Evolutionary conservation across 495 filamentous ascomycete species (phyloP), one percentile per base, ranked within the genome.

Genomic region (Lasiosphaeria ovina): DNA sequence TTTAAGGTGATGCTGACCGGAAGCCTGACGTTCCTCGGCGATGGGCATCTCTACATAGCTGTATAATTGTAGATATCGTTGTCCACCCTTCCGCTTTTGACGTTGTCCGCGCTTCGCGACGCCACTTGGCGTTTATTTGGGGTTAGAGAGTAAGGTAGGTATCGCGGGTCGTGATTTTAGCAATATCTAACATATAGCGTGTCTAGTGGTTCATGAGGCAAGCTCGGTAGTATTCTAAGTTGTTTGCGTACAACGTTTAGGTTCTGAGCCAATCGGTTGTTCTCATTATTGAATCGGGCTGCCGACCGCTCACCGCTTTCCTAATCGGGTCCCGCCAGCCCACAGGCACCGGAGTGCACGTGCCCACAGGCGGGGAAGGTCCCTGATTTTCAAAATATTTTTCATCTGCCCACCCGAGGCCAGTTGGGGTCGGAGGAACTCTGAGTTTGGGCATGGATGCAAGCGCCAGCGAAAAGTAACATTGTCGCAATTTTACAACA

Each of bases 321-420:
- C 60, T 31, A 31, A 31, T 58, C 24, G 4, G 50, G 40, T 17
- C 12, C 24, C 24, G 24, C 24, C 24, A 24, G 48, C 48, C 50
- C 50, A 53, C 59, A 47, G n/a, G 11, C n/a, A n/a, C 24, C 48
- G 34, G 31, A 3, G 45, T 5, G 52, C 61, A 63, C 61, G 56
- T 55, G 56, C 61, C 55, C 48, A n/a, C 35, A 45, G 38, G 61
- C 35, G 61, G 61, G 45, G 56, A 59, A 63, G 61, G 12, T 44
- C 45, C 50, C 54, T 12, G 33, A 35, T 32, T 53, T 62, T 52
- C 55, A 50, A 54, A 58, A 53, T 53, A 34, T 34, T 35, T 56
- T 63, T 63, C 58, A 51, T 59, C 61, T 34, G 51, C 59, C 56
- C 55, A 59, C 51, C 35, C 24, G 17, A n/a, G 11, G 44, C 10